A percentile compares a stretch with the other conserved stretches of the same genome.
These are phyloP conservation scores for Solanum neorickii DNA, from an alignment of 257 asterid species.

Conservation along the genomic window DNA sequence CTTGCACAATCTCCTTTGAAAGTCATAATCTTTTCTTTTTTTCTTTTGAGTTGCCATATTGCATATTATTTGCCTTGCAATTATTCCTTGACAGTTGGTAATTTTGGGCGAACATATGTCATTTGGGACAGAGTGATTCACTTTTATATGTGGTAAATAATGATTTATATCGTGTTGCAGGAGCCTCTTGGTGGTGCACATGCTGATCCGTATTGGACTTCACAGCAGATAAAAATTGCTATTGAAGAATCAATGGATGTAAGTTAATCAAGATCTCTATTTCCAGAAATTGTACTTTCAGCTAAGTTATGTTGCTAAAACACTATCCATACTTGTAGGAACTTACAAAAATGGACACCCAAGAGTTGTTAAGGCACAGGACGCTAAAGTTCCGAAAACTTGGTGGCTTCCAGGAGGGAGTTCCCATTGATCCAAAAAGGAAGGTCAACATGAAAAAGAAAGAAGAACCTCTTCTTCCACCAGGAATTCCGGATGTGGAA, in stretches of 20 bases:
- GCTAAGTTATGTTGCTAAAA: constrained; percentile 5
- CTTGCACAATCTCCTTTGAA: not conserved
- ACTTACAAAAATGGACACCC: constrained; percentile 58
- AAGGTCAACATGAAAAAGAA: constrained; percentile 59
- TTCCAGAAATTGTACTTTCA: not conserved
- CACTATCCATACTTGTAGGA: constrained; percentile 38
- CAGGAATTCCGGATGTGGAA: constrained; percentile 34
- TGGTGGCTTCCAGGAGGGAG: constrained; percentile 63
- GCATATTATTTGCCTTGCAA: not conserved
- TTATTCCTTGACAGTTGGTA: not conserved
- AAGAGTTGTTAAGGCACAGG: constrained; percentile 58
- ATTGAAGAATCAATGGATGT: constrained; percentile 83
- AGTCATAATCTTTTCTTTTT: not conserved
- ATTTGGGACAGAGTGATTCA: not conserved
- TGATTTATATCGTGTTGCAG: constrained; percentile 21
- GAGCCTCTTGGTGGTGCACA: constrained; percentile 99
- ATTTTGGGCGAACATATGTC: not conserved
- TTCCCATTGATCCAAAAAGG: constrained; percentile 52
- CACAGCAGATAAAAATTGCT: constrained; percentile 79
- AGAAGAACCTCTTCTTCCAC: constrained; percentile 37
- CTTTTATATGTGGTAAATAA: not conserved
- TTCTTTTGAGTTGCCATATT: not conserved
- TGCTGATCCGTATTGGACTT: constrained; percentile 87
- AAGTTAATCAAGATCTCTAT: constrained; percentile 25
- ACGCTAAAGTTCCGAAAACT: constrained; percentile 56